Evolutionary conservation across 1,284 basidiomycete genomes (phyloP).

Genomic region (Melampsora americana): DNA sequence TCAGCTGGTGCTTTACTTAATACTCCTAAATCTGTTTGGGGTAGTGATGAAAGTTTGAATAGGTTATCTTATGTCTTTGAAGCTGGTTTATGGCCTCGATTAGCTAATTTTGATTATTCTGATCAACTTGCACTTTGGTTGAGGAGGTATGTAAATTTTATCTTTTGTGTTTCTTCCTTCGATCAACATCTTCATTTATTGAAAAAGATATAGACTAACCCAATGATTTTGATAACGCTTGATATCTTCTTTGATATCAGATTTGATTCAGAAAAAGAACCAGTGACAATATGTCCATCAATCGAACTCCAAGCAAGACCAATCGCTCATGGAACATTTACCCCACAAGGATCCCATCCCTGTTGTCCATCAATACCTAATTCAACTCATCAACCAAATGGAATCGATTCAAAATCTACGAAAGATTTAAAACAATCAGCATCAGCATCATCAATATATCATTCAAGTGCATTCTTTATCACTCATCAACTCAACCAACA

Average conservation of each 20-base stretch:
- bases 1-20: conserved; percentile 45
- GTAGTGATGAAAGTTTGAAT: background rate
- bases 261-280: too few relatives aligned
- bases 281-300: too few relatives aligned
- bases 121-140: conserved; percentile 39
- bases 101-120: conserved; percentile 42
- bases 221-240: too few relatives aligned
- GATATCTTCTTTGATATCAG: too few relatives aligned
- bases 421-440: conserved; percentile 53
- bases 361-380: conserved; percentile 2
- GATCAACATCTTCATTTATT: too few relatives aligned
- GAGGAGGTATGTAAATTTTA: conserved; percentile 62
- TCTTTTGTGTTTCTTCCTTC: conserved; percentile 69
- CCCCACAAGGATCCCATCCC: conserved; percentile 60
- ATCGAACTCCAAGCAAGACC: too few relatives aligned
- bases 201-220: too few relatives aligned
- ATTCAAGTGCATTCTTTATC: conserved; percentile 72
- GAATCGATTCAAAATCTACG: conserved; percentile 45
- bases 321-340: too few relatives aligned
- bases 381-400: background rate
- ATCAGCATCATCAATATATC: conserved; percentile 58
- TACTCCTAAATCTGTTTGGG: conserved; percentile 5
- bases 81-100: conserved; percentile 50
- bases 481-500: conserved; percentile 61
- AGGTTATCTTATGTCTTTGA: conserved; percentile 48